Evolutionary conservation across 495 filamentous ascomycete species (phyloP), one percentile per base, ranked within the genome.

Genomic region (Talaromyces thailandensis): DNA sequence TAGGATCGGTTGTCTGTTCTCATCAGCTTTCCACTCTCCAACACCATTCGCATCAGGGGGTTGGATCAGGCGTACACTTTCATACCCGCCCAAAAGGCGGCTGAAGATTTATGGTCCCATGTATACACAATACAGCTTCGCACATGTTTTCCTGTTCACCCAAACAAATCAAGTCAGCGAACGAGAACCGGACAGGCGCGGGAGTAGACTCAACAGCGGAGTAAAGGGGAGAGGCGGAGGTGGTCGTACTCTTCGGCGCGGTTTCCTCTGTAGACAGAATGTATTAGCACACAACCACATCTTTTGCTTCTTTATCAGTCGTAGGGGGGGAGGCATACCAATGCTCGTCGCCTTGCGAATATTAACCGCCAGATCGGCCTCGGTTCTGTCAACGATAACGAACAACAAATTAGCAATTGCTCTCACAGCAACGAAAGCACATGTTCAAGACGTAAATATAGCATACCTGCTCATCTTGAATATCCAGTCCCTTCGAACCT

Each of bases 101-200:
- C 81, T 48, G 93, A 96, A 64, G 90, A 95, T 79, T 97, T 97
- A 81, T 98, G 92, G 79, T 98, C 94, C 94, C 94, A 98, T 62
- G 94, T 98, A 73, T 98, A 98, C 50, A 98, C 93, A 72, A 98
- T 98, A 71, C 91, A 96, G 69, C 89, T 92, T 63, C 94, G 88
- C 63, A 98, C 94, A 92, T 98, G 94, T 76, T 98, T 98, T 65
- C 87, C 86, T 88, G 64, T 29, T 43, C 25, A 24, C 24, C 50
- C 28, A n/a, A 14, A 52, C n/a, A 55, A 29, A 28, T 2, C 7
- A 16, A 52, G 26, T 60, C 43, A 59, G 53, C 35, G 18, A 60
- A 61, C 28, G 56, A 53, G 58, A 51, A 31, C 43, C 58, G 14
- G 35, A n/a, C 43, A 18, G 23, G 51, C 48, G 3, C 24, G 16